Evolutionary conservation across 2,329 filamentous ascomycete genomes (phyloP).

Genomic region (Septoria linicola): DNA sequence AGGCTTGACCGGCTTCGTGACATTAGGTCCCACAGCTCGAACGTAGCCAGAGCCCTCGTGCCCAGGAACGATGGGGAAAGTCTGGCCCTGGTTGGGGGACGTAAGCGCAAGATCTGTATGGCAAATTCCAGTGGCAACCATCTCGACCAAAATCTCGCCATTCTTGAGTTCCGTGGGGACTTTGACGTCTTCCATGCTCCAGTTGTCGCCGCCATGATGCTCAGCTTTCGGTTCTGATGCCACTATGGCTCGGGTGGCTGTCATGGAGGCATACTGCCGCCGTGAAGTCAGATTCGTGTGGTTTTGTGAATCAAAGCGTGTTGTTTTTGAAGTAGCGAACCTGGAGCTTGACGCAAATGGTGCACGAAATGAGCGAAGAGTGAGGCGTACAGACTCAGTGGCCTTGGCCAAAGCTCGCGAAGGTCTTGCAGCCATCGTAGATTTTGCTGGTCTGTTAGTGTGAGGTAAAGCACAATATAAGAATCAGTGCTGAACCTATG

Average conservation of each 20-base stretch:
- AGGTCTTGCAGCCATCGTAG: neutral
- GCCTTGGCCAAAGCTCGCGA: neutral
- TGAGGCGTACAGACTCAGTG: constrained; percentile 1
- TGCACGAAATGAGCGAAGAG: constrained; percentile 1
- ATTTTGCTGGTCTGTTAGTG: neutral
- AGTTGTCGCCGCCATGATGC: constrained; percentile 22
- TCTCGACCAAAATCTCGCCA: constrained; percentile 32
- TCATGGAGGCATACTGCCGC: constrained; percentile 19
- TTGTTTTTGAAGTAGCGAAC: neutral
- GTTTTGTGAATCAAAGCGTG: neutral
- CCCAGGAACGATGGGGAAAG: constrained; percentile 30
- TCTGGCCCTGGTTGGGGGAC: constrained; percentile 19
- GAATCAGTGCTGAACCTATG: neutral
- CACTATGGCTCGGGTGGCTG: constrained; percentile 22
- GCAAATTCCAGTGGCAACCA: constrained; percentile 32
- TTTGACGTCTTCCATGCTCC: constrained; percentile 22
- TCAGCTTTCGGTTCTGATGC: constrained; percentile 18
- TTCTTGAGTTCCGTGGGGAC: constrained; percentile 23
- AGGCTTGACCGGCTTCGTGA: constrained; percentile 29
- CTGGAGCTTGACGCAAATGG: neutral
- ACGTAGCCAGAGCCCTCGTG: constrained; percentile 46
- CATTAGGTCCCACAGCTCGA: constrained; percentile 40
- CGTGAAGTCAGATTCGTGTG: neutral
- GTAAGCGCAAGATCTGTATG: constrained; percentile 31
- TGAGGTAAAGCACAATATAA: neutral